Conservation (phyloP, 1,284 basidiomycete genomes). For the Malassezia slooffiae region DNA sequence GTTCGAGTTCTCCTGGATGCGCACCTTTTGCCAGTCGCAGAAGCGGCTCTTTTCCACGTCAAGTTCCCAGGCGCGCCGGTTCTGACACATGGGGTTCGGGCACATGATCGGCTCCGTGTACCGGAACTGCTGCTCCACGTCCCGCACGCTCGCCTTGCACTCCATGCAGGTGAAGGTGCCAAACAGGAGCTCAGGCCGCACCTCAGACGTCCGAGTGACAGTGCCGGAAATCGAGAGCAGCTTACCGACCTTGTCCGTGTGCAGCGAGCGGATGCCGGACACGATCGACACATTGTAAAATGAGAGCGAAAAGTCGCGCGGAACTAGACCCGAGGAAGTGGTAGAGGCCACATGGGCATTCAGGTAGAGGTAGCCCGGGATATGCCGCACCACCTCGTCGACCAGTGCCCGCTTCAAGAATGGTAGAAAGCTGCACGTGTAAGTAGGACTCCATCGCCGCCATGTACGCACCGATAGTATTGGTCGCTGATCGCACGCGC, state of each 20-base stretch:
- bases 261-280: slow-evolving; percentile 84
- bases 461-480: slow-evolving; percentile 83
- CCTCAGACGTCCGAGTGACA: slow-evolving; percentile 93
- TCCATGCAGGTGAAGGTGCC: slow-evolving; percentile 87
- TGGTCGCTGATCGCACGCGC: slow-evolving; percentile 83
- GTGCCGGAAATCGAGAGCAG: slow-evolving; percentile 41
- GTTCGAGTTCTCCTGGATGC: slow-evolving; percentile 96
- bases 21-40: slow-evolving; percentile 97
- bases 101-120: slow-evolving; percentile 97
- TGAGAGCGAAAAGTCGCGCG: slow-evolving; percentile 85
- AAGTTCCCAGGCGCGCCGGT: slow-evolving; percentile 79
- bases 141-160: slow-evolving; percentile 75
- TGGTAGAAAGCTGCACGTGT: slow-evolving; percentile 66
- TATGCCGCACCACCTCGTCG: slow-evolving; percentile 74
- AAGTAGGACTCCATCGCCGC: slow-evolving; percentile 17
- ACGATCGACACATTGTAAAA: slow-evolving; percentile 93
- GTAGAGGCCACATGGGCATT: slow-evolving; percentile 54
- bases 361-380: slow-evolving; percentile 84
- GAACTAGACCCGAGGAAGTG: slow-evolving; percentile 67
- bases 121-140: slow-evolving; percentile 98
- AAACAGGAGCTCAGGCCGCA: slow-evolving; percentile 82
- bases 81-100: slow-evolving; percentile 83
- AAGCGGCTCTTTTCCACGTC: slow-evolving; percentile 95
- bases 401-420: slow-evolving; percentile 82
- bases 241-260: slow-evolving; percentile 40